Evolutionary conservation across 768 basidiomycete species (phyloP).

Genomic region (Xerocomellus amylosporus): DNA sequence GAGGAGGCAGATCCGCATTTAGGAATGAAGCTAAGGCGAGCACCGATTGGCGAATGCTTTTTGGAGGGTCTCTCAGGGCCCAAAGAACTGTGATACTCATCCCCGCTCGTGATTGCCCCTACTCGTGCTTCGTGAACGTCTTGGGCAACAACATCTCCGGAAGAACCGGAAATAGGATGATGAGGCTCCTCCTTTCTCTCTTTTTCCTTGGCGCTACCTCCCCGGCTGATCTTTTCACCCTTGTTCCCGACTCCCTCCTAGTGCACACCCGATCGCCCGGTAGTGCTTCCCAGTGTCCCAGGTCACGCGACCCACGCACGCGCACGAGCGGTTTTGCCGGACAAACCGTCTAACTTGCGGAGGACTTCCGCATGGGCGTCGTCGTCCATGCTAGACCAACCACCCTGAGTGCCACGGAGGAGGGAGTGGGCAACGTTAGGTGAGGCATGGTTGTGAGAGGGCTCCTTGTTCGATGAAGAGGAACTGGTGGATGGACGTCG

Average conservation of each 20-base stretch:
- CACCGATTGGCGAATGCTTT: slow-evolving; percentile 53
- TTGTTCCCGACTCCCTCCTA: slow-evolving; percentile 59
- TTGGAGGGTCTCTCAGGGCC: slow-evolving; percentile 64
- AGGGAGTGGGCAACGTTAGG: slow-evolving; percentile 81
- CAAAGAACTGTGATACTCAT: slow-evolving; percentile 49
- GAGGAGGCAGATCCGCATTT: slow-evolving; percentile 90
- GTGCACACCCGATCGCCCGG: slow-evolving; percentile 45
- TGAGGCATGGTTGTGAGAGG: slow-evolving; percentile 42
- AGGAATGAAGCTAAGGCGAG: slow-evolving; percentile 71
- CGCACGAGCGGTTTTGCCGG: slow-evolving; percentile 70
- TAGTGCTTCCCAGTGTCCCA: slow-evolving; percentile 62
- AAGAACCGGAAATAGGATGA: slow-evolving; percentile 34
- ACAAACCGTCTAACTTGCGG: slow-evolving; percentile 87
- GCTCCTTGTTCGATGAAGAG: slow-evolving; percentile 46
- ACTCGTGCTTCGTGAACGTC: slow-evolving; percentile 44
- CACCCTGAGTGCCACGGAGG: slow-evolving; percentile 83
- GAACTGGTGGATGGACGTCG: slow-evolving; percentile 83
- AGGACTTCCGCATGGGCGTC: slow-evolving; percentile 88
- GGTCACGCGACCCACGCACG: slow-evolving; percentile 73
- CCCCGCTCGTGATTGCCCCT: slow-evolving; percentile 50
- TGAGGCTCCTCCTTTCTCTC: slow-evolving; percentile 42
- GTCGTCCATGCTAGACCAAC: slow-evolving; percentile 85
- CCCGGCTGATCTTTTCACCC: slow-evolving; percentile 35
- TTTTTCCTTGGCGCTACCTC: slow-evolving; percentile 41
- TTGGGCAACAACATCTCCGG: slow-evolving; percentile 30